Conservation (phyloP, 177 flowering plant genomes). For the Vitis hybrid region DNA sequence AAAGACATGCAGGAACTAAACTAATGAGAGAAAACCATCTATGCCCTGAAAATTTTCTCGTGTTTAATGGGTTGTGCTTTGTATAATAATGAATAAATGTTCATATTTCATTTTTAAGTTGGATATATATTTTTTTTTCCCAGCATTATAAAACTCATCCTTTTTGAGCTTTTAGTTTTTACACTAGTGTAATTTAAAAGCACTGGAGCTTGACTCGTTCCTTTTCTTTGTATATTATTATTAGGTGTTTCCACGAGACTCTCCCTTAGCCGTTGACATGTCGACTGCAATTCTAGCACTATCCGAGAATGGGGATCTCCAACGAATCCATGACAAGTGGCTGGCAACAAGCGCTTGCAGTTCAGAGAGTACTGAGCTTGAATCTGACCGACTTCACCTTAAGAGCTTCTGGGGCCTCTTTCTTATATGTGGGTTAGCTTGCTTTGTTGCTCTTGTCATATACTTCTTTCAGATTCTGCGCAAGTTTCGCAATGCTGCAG, state of each 20-base stretch:
- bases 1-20: too few relatives aligned
- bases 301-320: constrained; percentile 93
- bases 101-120: not conserved
- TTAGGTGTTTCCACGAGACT: constrained; percentile 92
- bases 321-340: constrained; percentile 96
- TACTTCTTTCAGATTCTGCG: constrained; percentile 39
- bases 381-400: constrained; percentile 53
- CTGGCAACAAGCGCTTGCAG: constrained; percentile 45
- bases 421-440: constrained; percentile 52
- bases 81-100: too few relatives aligned
- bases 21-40: not conserved
- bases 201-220: not conserved
- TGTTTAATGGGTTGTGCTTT: not conserved
- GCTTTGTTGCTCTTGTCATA: constrained; percentile 46
- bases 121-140: not conserved
- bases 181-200: not conserved
- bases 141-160: not conserved
- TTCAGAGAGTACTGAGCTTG: constrained; percentile 42
- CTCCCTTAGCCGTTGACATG: constrained; percentile 80
- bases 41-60: not conserved
- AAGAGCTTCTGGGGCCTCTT: constrained; percentile 68
- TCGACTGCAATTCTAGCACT: constrained; percentile 88
- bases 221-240: not conserved
- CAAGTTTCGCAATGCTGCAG: constrained; percentile 13
- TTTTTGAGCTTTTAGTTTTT: not conserved